Conservation (phyloP, 208 protist genomes). For the Crithidia brevicula region DNA sequence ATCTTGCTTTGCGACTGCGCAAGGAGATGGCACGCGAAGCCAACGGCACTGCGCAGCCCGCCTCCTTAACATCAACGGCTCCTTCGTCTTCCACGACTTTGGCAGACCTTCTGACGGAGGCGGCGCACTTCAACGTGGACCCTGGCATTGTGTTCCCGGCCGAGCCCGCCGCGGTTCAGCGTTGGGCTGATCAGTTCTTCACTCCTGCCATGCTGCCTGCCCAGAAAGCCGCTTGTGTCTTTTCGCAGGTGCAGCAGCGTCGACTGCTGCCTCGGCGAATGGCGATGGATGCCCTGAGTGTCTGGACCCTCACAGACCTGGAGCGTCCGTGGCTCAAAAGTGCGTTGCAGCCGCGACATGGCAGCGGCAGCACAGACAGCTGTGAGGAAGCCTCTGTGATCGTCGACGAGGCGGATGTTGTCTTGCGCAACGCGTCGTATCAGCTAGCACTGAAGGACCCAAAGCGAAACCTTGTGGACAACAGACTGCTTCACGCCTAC, state of each 20-base stretch:
- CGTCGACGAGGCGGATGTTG: background rate
- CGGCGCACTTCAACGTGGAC: slow-evolving; percentile 57
- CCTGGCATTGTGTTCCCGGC: slow-evolving; percentile 62
- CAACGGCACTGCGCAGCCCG: slow-evolving; percentile 8
- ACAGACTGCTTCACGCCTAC: slow-evolving; percentile 67
- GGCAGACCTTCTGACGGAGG: slow-evolving; percentile 31
- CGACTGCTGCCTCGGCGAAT: slow-evolving; percentile 58
- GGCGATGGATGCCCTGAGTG: slow-evolving; percentile 57
- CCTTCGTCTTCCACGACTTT: too few relatives aligned
- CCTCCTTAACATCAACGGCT: background rate
- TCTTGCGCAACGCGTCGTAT: slow-evolving; percentile 3
- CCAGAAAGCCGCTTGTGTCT: slow-evolving; percentile 33
- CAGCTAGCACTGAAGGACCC: slow-evolving; percentile 63
- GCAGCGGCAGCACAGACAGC: background rate
- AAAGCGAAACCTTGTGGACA: slow-evolving; percentile 66
- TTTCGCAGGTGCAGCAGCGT: slow-evolving; percentile 31
- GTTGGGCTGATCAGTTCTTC: slow-evolving; percentile 51
- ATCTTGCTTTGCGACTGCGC: slow-evolving; percentile 55
- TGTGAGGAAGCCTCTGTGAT: background rate
- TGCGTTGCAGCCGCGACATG: slow-evolving; percentile 11
- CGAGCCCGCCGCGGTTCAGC: slow-evolving; percentile 51
- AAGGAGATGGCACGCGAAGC: background rate
- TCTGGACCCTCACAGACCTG: slow-evolving; percentile 64
- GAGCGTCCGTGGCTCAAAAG: slow-evolving; percentile 56
- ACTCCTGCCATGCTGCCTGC: slow-evolving; percentile 26